A percentile compares a stretch with the other conserved stretches of the same genome.
phyloP scores from a whole-genome alignment of 352 stramenopile species.

The Globisporangium paroecandrum region DNA sequence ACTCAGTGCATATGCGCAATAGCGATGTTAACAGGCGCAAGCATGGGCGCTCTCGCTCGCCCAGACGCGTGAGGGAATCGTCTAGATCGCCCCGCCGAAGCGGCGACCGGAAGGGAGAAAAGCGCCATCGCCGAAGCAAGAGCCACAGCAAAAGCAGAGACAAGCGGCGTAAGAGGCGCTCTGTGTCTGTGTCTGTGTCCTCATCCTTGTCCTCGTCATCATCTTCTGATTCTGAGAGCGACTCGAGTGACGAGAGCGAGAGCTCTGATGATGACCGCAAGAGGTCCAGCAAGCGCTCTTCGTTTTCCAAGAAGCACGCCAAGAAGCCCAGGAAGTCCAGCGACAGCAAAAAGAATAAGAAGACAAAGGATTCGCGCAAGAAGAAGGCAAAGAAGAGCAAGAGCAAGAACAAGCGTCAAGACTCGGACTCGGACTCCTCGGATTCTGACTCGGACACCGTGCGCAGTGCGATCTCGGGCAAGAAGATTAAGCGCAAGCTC shows the following conservation, averaged over 20 bases:
- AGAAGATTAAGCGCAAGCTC: conserved; percentile 86
- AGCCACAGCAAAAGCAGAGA: conserved; percentile 9
- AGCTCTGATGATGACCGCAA: conserved; percentile 20
- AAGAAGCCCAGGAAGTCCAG: conserved; percentile 28
- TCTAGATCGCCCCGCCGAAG: conserved; percentile 4
- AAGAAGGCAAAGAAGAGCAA: conserved; percentile 33
- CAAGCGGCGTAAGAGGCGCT: neutral
- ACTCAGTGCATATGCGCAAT: neutral
- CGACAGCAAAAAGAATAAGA: conserved; percentile 31
- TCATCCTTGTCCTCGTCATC: conserved; percentile 18
- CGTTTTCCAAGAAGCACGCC: conserved; percentile 24
- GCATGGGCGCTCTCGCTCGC: conserved; percentile 16
- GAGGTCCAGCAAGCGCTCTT: conserved; percentile 4
- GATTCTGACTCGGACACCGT: conserved; percentile 61
- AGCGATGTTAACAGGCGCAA: conserved; percentile 13
- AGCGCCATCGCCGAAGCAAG: neutral
- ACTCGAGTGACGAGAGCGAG: conserved; percentile 16
- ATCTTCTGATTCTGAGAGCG: conserved; percentile 27
- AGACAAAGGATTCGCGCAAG: conserved; percentile 35
- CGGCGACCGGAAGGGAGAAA: conserved; percentile 5
- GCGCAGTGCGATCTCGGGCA: conserved; percentile 79
- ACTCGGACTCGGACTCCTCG: conserved; percentile 28
- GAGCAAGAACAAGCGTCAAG: conserved; percentile 27
- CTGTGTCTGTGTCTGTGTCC: conserved; percentile 1
- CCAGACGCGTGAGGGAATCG: conserved; percentile 3